Evolutionary conservation across 768 basidiomycete species (phyloP).

Genomic region (Podaxis sp.): DNA sequence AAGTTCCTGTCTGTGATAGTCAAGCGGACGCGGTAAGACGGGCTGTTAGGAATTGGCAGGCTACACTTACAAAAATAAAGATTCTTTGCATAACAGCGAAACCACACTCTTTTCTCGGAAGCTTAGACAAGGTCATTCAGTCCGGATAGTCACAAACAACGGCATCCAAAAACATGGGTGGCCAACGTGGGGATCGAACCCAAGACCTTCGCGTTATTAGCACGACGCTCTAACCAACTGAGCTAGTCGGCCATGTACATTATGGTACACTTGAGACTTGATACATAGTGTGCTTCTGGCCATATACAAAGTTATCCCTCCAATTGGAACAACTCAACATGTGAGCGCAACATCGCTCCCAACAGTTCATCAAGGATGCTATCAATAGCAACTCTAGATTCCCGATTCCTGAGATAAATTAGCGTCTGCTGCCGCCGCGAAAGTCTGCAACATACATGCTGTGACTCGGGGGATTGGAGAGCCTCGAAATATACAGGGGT

Average conservation of each 20-base stretch:
- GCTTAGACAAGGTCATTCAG: no score
- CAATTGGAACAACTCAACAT: neutral
- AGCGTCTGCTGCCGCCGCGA: neutral
- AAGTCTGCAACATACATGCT: neutral
- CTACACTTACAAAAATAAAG: no score
- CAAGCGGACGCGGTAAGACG: no score
- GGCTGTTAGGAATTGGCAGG: no score
- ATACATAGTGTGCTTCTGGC: neutral
- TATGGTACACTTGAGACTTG: neutral
- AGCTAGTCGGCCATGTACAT: conserved; percentile 63
- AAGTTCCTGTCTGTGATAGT: no score
- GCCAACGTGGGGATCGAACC: conserved; percentile 27
- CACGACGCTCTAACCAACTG: conserved; percentile 86
- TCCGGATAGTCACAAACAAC: no score
- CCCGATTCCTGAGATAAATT: neutral
- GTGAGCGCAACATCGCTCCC: neutral
- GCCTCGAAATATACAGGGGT: neutral
- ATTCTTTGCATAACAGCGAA: no score
- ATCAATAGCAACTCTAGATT: neutral
- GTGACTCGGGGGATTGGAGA: neutral
- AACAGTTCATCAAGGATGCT: conserved; percentile 1
- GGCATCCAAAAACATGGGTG: conserved; percentile 1
- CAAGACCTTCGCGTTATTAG: conserved; percentile 76
- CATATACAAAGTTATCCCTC: neutral
- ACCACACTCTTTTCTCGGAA: no score